These are phyloP conservation scores for Rhododendron ovatum DNA, from an alignment of 148 eudicot genomes.

Conservation along the genomic window DNA sequence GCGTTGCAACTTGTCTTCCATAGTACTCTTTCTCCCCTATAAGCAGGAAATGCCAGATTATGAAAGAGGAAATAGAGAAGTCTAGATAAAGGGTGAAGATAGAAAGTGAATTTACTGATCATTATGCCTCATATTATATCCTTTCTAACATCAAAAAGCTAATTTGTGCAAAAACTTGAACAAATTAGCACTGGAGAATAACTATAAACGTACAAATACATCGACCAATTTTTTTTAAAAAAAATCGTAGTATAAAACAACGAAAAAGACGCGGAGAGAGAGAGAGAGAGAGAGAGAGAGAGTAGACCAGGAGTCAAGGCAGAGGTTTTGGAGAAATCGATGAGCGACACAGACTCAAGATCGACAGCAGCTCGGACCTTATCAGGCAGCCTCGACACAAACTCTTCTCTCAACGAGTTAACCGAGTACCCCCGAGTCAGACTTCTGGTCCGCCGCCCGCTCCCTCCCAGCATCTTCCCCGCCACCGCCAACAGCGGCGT, in stretches of 20 bases:
- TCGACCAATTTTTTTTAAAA: too few species aligned
- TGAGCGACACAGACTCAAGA: constrained; percentile 35
- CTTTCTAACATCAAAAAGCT: not conserved
- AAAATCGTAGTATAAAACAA: too few species aligned
- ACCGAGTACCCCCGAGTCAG: constrained; percentile 60
- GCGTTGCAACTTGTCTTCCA: constrained; percentile 65
- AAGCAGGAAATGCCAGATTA: not conserved
- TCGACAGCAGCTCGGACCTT: constrained; percentile 59
- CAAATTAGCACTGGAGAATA: too few species aligned
- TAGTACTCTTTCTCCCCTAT: constrained; percentile 84
- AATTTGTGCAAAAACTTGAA: not conserved
- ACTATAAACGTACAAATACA: too few species aligned
- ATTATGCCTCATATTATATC: not conserved
- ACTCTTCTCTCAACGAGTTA: constrained; percentile 51
- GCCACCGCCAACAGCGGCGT: constrained; percentile 22
- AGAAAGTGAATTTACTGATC: not conserved
- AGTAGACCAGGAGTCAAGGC: constrained; percentile 46
- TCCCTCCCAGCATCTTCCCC: constrained; percentile 19
- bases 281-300: constrained; percentile 5
- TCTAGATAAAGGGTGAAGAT: not conserved
- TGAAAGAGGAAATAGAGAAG: not conserved
- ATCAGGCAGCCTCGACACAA: constrained; percentile 57
- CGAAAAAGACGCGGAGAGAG: too few species aligned
- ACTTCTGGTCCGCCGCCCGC: constrained; percentile 20
- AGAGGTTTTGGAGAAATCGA: constrained; percentile 39